Conservation (phyloP, 1,284 basidiomycete species). For the Cutaneotrichosporon sp. region DNA sequence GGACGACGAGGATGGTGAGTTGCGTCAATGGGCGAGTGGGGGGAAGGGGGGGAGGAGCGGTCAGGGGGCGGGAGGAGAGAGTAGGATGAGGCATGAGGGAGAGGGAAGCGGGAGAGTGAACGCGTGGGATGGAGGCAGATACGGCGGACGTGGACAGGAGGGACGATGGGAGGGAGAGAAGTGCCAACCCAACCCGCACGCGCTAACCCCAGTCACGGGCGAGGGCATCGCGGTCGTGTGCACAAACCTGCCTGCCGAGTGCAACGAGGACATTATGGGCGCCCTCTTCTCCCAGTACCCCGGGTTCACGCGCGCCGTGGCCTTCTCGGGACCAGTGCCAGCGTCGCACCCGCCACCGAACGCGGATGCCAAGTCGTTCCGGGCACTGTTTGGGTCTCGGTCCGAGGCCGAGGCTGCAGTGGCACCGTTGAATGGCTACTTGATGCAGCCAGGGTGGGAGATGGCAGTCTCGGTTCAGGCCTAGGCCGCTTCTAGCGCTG, state of each 20-base stretch:
- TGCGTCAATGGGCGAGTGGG: not conserved
- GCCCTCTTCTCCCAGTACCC: slow-evolving; percentile 40
- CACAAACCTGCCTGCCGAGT: slow-evolving; percentile 47
- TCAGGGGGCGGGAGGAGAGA: not conserved
- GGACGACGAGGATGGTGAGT: slow-evolving; percentile 48
- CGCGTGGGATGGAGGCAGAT: too few species aligned
- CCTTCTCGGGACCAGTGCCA: slow-evolving; percentile 31
- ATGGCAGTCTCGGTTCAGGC: slow-evolving; percentile 41
- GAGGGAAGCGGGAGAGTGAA: not conserved
- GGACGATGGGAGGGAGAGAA: not conserved
- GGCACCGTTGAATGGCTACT: slow-evolving; percentile 36
- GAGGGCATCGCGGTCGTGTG: slow-evolving; percentile 28
- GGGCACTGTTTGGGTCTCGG: slow-evolving; percentile 31
- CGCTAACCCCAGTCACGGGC: slow-evolving; percentile 8
- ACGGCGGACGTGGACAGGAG: too few species aligned
- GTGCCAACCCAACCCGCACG: not conserved
- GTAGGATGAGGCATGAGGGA: not conserved
- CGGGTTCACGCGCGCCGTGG: slow-evolving; percentile 36
- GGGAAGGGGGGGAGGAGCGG: not conserved
- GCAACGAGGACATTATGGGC: slow-evolving; percentile 38
- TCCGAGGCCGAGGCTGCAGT: slow-evolving; percentile 35
- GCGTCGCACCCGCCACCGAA: slow-evolving; percentile 40
- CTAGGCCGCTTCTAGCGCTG: too few species aligned
- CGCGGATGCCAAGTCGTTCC: slow-evolving; percentile 39
- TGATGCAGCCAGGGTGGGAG: slow-evolving; percentile 50